Percentiles rank a stretch among this genome's conserved stretches.
Conservation (phyloP, 768 basidiomycete genomes). For the Tephrocybe sp. region DNA sequence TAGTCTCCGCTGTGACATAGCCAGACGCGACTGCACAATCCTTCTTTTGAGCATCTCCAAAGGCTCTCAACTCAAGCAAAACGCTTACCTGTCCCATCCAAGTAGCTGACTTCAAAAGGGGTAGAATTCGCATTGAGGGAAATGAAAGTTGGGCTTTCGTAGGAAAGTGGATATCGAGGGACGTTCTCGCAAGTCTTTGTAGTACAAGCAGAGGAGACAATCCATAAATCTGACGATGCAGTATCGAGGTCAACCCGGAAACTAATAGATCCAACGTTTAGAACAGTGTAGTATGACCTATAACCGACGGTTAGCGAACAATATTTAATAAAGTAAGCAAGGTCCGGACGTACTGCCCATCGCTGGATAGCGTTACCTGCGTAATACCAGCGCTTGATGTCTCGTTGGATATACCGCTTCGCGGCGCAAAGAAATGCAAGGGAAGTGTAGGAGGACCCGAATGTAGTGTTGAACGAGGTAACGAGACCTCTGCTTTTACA, state of each 20-base stretch:
- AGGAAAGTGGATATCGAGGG: slow-evolving; percentile 70
- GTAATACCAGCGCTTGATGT: slow-evolving; percentile 38
- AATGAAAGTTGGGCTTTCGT: slow-evolving; percentile 62
- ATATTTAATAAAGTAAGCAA: slow-evolving; percentile 1
- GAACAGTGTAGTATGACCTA: slow-evolving; percentile 68
- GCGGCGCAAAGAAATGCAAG: slow-evolving; percentile 17
- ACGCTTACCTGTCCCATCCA: slow-evolving; percentile 64
- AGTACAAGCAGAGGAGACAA: slow-evolving; percentile 61
- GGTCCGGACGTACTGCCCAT: slow-evolving; percentile 37
- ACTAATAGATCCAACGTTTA: slow-evolving; percentile 57
- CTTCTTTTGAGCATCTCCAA: neutral
- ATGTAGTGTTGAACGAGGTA: slow-evolving; percentile 19
- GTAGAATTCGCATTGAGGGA: slow-evolving; percentile 62
- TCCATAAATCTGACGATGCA: slow-evolving; percentile 71
- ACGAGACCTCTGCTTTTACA: slow-evolving; percentile 16
- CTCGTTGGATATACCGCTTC: slow-evolving; percentile 24
- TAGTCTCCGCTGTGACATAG: slow-evolving; percentile 65
- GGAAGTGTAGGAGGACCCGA: slow-evolving; percentile 29
- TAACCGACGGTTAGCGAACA: slow-evolving; percentile 4
- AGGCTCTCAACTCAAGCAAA: neutral
- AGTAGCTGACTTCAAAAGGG: slow-evolving; percentile 56
- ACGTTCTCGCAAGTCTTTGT: slow-evolving; percentile 51
- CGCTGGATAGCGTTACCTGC: slow-evolving; percentile 40
- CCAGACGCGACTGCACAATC: slow-evolving; percentile 53
- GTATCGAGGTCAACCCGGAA: slow-evolving; percentile 76